phyloP scores from a whole-genome alignment of 768 basidiomycete species.

The Tylopilus sp. region DNA sequence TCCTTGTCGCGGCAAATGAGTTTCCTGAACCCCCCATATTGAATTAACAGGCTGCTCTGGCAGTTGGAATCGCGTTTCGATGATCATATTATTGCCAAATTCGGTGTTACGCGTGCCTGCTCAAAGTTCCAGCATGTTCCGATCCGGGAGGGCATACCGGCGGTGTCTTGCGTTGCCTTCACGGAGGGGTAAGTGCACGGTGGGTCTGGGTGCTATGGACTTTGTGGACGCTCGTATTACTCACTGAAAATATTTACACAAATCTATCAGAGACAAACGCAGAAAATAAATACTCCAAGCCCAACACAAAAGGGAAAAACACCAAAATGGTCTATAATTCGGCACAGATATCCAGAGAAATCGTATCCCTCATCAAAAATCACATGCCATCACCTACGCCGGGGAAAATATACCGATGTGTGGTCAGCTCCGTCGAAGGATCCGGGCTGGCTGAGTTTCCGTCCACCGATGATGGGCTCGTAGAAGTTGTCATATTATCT shows the following conservation, averaged over 20 bases:
- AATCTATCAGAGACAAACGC: background rate
- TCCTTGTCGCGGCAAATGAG: constrained; percentile 7
- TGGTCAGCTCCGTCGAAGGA: constrained; percentile 12
- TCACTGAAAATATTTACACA: background rate
- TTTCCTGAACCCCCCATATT: background rate
- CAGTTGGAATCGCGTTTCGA: constrained; percentile 14
- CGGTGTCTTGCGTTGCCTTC: too few species aligned
- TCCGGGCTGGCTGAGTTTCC: constrained; percentile 20
- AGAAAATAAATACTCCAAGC: background rate
- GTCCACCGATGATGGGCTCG: constrained; percentile 22
- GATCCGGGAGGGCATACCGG: too few species aligned
- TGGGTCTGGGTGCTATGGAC: too few species aligned
- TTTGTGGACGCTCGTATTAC: background rate
- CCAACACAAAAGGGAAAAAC: background rate
- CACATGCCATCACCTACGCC: constrained; percentile 10
- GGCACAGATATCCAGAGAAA: constrained; percentile 2
- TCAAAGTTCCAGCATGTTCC: too few species aligned
- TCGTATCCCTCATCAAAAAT: background rate
- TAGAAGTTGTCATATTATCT: constrained; percentile 20
- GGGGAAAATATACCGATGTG: constrained; percentile 20
- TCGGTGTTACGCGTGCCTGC: background rate
- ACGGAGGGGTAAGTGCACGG: too few species aligned
- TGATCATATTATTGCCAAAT: constrained; percentile 13
- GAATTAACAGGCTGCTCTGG: constrained; percentile 5
- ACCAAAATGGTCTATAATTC: constrained; percentile 3